Evolutionary conservation across 495 filamentous ascomycete genomes (phyloP), one percentile per base, ranked within the genome.

Genomic region (Aspergillus steynii): DNA sequence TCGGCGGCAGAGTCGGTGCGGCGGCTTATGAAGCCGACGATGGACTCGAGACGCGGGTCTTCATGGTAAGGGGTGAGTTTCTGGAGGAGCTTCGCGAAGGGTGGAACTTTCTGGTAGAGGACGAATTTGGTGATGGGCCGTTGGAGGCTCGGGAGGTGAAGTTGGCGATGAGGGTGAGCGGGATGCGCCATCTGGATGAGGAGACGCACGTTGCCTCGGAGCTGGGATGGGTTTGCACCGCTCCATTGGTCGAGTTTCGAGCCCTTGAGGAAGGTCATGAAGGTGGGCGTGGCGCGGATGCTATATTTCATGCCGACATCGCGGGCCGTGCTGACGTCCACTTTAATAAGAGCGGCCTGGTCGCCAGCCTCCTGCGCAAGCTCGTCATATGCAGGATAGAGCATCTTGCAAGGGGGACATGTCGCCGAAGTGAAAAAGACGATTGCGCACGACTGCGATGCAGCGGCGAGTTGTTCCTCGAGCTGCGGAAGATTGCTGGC

Each of bases 391-490:
- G 88, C 75, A 20, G 93, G 93, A 65, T 97, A 94, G 5, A 96
- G 82, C 14, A 84, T 74, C 73, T 87, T 92, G 82, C 94, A 97
- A 3, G 94, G 92, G 1, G 87, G 84, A 67, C 94, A 97, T 29
- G 88, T 95, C 3, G 90, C 81, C 9, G 90, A 93, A 2, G 94
- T 97, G 74, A 98, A 98, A 81, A 97, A 98, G 61, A 97, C 82
- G 32, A 95, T 86, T 4, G 91, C 90, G 63, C 90, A 93, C 2
- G 86, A 83, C 20, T 81, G 74, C 25, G 82, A 78, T 8, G 88
- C 87, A 31, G 77, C 74, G 2, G 76, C 68, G 5, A 97, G 74
- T 9, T 88, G 71, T 25, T 69, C 68, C 10, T 92, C 80, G 0
- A 97, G 73, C 49, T 90, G 84, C 3, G 69, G 65, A 6, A 90